Evolutionary conservation across 495 filamentous ascomycete species (phyloP).

Genomic region (Baudoinia panamericana): DNA sequence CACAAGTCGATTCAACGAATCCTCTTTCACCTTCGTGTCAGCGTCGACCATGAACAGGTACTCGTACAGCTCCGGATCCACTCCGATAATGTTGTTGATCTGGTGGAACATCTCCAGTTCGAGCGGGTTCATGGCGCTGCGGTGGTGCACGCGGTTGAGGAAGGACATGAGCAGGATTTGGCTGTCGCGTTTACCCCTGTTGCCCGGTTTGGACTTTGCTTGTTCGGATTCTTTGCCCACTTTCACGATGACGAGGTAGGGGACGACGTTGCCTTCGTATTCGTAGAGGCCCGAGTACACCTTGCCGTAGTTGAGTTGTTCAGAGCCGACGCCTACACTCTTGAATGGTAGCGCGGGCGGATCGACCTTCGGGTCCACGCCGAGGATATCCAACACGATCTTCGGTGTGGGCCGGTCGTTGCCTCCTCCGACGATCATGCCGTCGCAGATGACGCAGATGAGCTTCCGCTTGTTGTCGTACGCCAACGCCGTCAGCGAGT

Average conservation of each 20-base stretch:
- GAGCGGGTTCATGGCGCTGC: constrained; percentile 81
- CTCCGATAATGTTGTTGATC: constrained; percentile 97
- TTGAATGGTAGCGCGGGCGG: constrained; percentile 87
- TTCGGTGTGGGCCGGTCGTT: constrained; percentile 95
- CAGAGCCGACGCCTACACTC: constrained; percentile 74
- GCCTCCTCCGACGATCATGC: constrained; percentile 90
- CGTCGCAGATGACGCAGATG: constrained; percentile 86
- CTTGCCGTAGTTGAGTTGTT: constrained; percentile 95
- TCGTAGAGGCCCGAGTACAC: constrained; percentile 98
- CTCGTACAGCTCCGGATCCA: constrained; percentile 94
- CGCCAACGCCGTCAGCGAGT: constrained; percentile 83
- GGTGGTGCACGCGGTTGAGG: constrained; percentile 94
- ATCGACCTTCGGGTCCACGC: constrained; percentile 92
- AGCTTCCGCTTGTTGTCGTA: constrained; percentile 97
- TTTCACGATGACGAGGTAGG: constrained; percentile 91
- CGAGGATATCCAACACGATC: constrained; percentile 92
- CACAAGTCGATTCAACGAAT: constrained; percentile 83
- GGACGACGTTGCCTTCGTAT: constrained; percentile 92
- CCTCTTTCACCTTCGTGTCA: constrained; percentile 87
- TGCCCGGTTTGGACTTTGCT: constrained; percentile 81
- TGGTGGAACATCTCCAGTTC: constrained; percentile 98
- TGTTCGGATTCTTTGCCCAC: constrained; percentile 94
- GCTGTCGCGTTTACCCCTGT: constrained; percentile 95
- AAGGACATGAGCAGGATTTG: constrained; percentile 78
- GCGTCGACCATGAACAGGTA: constrained; percentile 97